Conservation (phyloP, 352 stramenopile genomes). For the Phytophthora colocasiae region DNA sequence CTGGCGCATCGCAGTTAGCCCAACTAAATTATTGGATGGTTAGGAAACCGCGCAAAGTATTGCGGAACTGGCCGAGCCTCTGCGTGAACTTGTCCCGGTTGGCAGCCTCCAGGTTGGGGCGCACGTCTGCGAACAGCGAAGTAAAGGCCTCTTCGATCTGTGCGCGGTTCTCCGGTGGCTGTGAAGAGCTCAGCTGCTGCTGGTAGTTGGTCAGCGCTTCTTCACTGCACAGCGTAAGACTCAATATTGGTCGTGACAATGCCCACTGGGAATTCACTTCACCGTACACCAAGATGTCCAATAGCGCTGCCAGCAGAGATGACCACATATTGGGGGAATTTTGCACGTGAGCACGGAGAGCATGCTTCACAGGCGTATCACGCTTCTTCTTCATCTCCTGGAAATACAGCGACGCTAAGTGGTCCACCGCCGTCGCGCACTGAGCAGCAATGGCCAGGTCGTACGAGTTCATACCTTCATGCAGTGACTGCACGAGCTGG, state of each 20-base stretch:
- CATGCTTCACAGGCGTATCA: constrained; percentile 95
- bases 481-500: constrained; percentile 95
- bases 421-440: constrained; percentile 97
- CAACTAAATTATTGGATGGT: constrained; percentile 79
- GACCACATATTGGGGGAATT: constrained; percentile 94
- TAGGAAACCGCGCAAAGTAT: constrained; percentile 95
- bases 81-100: constrained; percentile 99
- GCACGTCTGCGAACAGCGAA: constrained; percentile 96
- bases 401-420: constrained; percentile 93
- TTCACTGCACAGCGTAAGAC: constrained; percentile 96
- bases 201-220: constrained; percentile 94
- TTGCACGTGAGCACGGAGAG: constrained; percentile 92
- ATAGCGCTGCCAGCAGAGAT: constrained; percentile 89
- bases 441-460: constrained; percentile 94
- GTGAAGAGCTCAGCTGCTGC: constrained; percentile 94
- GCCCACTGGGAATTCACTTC: constrained; percentile 98
- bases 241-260: constrained; percentile 97
- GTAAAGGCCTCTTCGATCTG: constrained; percentile 96
- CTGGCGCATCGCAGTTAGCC: constrained; percentile 16
- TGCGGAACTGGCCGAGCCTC: constrained; percentile 96
- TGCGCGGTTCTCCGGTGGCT: constrained; percentile 93
- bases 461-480: constrained; percentile 89
- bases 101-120: constrained; percentile 95
- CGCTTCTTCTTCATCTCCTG: constrained; percentile 97
- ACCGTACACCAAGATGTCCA: constrained; percentile 98